These are phyloP conservation scores for Citrus sp. DNA, from an alignment of 345 rosid species.

Conservation along the genomic window DNA sequence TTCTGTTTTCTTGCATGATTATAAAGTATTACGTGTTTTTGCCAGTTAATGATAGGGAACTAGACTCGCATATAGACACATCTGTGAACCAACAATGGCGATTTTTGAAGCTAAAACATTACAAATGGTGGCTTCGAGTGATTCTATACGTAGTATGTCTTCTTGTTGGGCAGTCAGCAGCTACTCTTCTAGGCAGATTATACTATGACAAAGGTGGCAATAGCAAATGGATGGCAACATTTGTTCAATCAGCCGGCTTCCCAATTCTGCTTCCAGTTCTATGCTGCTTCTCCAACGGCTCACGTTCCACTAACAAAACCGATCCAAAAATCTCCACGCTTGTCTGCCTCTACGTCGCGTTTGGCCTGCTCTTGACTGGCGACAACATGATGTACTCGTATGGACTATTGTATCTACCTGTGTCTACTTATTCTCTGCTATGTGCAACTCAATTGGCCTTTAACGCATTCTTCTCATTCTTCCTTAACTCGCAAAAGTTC, in stretches of 20 bases:
- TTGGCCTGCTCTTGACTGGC: slow-evolving; percentile 42
- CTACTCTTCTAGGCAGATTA: slow-evolving; percentile 46
- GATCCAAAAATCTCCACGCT: slow-evolving; percentile 23
- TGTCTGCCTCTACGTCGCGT: slow-evolving; percentile 24
- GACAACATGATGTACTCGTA: slow-evolving; percentile 56
- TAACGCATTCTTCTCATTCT: slow-evolving; percentile 47
- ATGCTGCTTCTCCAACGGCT: slow-evolving; percentile 18
- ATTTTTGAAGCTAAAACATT: slow-evolving; percentile 22
- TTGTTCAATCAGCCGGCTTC: slow-evolving; percentile 61
- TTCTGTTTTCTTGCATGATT: background rate
- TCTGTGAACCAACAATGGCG: slow-evolving; percentile 9
- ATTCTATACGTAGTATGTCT: slow-evolving; percentile 30
- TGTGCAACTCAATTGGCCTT: slow-evolving; percentile 57
- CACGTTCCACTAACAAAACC: slow-evolving; percentile 11
- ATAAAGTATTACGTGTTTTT: background rate
- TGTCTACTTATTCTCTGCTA: slow-evolving; percentile 54
- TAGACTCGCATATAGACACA: background rate
- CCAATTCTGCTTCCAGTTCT: slow-evolving; percentile 43
- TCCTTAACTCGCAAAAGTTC: slow-evolving; percentile 51
- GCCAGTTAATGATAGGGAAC: slow-evolving; percentile 16
- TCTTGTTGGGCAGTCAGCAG: slow-evolving; percentile 43
- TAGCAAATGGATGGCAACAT: slow-evolving; percentile 65
- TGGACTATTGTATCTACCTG: slow-evolving; percentile 52
- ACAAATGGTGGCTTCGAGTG: slow-evolving; percentile 49
- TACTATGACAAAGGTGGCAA: slow-evolving; percentile 62